phyloP scores from a whole-genome alignment of 129 eudicot species.

The Escallonia herrerae region DNA sequence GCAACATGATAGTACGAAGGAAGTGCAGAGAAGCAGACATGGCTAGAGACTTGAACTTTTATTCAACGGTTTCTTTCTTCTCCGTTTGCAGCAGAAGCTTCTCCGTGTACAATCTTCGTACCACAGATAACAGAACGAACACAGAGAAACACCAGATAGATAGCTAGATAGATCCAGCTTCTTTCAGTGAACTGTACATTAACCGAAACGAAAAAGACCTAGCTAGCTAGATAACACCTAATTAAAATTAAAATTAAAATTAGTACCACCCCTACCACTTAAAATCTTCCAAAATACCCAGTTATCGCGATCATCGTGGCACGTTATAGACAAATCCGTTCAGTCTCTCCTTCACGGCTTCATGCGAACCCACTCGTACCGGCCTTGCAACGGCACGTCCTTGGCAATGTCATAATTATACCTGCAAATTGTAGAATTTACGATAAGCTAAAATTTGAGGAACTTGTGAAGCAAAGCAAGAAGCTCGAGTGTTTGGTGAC shows the following conservation, averaged over 20 bases:
- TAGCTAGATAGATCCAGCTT: background rate
- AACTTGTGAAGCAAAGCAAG: background rate
- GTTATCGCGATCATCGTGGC: background rate
- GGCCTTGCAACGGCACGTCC: constrained; percentile 73
- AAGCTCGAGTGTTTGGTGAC: background rate
- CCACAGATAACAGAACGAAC: background rate
- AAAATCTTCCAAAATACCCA: no score
- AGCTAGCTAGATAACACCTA: constrained; percentile 1
- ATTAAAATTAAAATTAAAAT: background rate
- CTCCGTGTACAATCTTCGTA: constrained; percentile 2
- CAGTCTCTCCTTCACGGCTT: constrained; percentile 34
- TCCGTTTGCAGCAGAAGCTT: background rate
- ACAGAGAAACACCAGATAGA: background rate
- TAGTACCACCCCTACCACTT: background rate
- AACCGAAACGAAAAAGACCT: background rate
- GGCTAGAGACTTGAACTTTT: constrained; percentile 13
- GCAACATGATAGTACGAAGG: background rate
- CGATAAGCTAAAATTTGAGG: background rate
- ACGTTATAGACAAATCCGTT: background rate
- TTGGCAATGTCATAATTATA: constrained; percentile 69
- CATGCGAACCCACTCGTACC: constrained; percentile 63
- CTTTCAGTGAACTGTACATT: constrained; percentile 1
- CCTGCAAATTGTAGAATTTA: constrained; percentile 28
- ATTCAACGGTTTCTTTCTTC: constrained; percentile 15
- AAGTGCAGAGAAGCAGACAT: background rate